Percentiles rank a stretch among this genome's conserved stretches.
These are phyloP conservation scores for Taphrina wiesneri DNA, from an alignment of 1,139 yeast species.

Conservation along the genomic window DNA sequence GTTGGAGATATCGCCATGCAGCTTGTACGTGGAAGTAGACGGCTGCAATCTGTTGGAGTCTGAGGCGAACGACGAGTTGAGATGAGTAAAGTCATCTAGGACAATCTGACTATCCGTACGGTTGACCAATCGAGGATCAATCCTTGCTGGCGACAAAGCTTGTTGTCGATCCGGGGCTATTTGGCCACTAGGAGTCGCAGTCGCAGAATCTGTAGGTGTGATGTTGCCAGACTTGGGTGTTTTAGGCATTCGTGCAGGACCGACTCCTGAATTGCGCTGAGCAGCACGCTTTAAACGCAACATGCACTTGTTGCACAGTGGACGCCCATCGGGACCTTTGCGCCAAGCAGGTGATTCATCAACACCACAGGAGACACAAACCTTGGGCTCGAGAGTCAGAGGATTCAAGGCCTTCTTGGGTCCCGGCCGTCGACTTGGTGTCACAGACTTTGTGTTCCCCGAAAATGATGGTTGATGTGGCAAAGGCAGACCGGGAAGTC, in stretches of 20 bases:
- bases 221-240: background rate
- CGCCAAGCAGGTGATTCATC: constrained; percentile 23
- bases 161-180: background rate
- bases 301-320: constrained; percentile 21
- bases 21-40: background rate
- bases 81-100: constrained; percentile 6
- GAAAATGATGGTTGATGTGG: background rate
- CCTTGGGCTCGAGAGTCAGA: background rate
- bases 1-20: background rate
- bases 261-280: background rate
- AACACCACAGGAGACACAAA: constrained; percentile 2
- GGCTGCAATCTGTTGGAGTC: background rate
- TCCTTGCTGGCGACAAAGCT: background rate
- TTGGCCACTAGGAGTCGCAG: background rate
- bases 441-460: background rate
- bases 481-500: background rate
- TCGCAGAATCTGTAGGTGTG: background rate
- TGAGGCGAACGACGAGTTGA: constrained; percentile 4
- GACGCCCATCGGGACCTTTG: constrained; percentile 1
- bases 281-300: constrained; percentile 15
- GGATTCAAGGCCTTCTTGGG: constrained; percentile 12
- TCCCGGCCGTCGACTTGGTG: constrained; percentile 10
- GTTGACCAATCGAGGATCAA: background rate
- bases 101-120: constrained; percentile 6
- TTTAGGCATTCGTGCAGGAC: background rate